Evolutionary conservation across 495 filamentous ascomycete genomes (phyloP).

Genomic region (Penicillium chermesinum): DNA sequence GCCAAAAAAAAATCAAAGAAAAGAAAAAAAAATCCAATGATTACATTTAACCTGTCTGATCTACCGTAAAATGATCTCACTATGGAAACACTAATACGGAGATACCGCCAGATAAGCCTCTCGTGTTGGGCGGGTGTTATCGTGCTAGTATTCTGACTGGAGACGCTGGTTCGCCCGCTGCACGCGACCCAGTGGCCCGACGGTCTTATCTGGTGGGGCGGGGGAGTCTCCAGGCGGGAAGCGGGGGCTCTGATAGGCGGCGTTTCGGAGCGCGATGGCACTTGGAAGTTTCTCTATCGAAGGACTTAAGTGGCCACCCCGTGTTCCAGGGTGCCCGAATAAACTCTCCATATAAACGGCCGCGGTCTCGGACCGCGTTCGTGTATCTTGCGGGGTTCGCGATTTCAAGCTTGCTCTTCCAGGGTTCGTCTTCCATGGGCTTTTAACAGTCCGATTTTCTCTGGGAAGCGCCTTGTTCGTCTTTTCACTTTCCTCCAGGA

Average conservation of each 20-base stretch:
- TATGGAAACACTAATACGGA: background rate
- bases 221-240: background rate
- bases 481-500: background rate
- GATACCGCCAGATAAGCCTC: background rate
- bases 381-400: constrained; percentile 21
- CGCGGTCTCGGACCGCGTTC: constrained; percentile 29
- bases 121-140: background rate
- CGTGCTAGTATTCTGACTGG: no score
- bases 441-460: no score
- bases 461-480: no score
- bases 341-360: constrained; percentile 4
- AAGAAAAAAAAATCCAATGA: constrained; percentile 2
- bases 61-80: background rate
- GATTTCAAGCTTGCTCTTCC: background rate
- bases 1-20: constrained; percentile 7
- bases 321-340: background rate
- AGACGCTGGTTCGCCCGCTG: no score
- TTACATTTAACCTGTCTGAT: background rate
- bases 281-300: no score
- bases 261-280: constrained; percentile 1
- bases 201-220: background rate
- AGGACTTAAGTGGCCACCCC: no score
- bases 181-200: background rate
- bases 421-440: no score
- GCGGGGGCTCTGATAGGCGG: constrained; percentile 2